Conservation (phyloP, 768 basidiomycete genomes). For the Clavaria fumosa region DNA sequence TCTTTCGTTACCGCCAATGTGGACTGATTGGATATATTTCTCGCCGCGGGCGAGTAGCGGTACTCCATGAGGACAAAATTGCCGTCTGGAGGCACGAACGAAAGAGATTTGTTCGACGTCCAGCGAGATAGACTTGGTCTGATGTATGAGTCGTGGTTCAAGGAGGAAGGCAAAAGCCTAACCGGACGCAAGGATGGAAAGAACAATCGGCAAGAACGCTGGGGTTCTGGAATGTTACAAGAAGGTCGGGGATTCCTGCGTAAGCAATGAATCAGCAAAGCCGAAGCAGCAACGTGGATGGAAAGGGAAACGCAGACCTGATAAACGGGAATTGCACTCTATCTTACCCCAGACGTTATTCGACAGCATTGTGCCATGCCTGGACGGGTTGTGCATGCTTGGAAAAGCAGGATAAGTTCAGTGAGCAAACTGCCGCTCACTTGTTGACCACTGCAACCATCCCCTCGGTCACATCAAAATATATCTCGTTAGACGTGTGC, state of each 20-base stretch:
- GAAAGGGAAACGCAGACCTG: constrained; percentile 34
- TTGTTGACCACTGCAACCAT: constrained; percentile 65
- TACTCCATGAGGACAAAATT: constrained; percentile 77
- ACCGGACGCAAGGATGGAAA: constrained; percentile 92
- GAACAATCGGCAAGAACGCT: constrained; percentile 61
- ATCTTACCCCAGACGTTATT: constrained; percentile 64
- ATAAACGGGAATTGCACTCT: constrained; percentile 61
- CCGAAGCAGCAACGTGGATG: not conserved
- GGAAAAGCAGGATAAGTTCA: not conserved
- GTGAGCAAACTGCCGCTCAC: constrained; percentile 24
- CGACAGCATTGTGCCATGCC: constrained; percentile 50
- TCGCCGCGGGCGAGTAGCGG: constrained; percentile 38
- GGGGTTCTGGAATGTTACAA: constrained; percentile 62
- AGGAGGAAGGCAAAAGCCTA: constrained; percentile 12
- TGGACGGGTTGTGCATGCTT: constrained; percentile 15
- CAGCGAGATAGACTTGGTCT: constrained; percentile 56
- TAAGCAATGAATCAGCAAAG: constrained; percentile 6
- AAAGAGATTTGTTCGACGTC: constrained; percentile 58
- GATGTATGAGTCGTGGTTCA: constrained; percentile 5
- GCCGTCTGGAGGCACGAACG: constrained; percentile 91
- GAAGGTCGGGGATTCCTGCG: constrained; percentile 78
- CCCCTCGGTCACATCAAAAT: constrained; percentile 81
- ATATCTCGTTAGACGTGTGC: constrained; percentile 82
- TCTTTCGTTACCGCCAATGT: constrained; percentile 20
- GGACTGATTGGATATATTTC: constrained; percentile 15